Conservation (phyloP, 176 grass and related monocot genomes). For the Avena sativa region DNA sequence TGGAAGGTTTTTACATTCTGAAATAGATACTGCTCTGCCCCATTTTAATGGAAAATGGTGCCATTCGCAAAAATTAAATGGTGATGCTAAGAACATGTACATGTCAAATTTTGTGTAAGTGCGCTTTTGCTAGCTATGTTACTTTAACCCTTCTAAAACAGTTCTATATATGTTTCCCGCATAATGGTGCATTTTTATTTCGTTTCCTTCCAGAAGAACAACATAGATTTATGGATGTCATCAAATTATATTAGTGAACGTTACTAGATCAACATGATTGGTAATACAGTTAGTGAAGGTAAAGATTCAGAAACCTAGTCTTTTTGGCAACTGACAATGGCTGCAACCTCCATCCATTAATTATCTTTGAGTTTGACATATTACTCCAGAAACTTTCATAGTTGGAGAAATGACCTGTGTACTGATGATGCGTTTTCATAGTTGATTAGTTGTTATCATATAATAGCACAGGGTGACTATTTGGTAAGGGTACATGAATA, state of each 20-base stretch:
- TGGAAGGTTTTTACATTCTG: neutral
- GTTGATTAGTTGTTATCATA: neutral
- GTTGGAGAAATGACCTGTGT: constrained; percentile 2
- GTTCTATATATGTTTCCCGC: constrained; percentile 10
- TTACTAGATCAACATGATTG: constrained; percentile 3
- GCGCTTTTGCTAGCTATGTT: constrained; percentile 20
- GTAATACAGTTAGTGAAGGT: constrained; percentile 6
- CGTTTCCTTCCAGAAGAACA: neutral
- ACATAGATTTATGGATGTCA: neutral
- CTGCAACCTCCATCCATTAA: neutral
- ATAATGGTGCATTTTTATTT: constrained; percentile 22
- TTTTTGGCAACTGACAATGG: constrained; percentile 12
- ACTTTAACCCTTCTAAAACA: constrained; percentile 21
- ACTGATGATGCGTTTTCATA: neutral
- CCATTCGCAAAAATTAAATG: neutral
- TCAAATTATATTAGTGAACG: constrained; percentile 10
- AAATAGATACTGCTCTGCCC: constrained; percentile 1
- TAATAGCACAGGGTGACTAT: neutral
- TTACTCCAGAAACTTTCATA: neutral
- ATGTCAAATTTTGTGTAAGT: constrained; percentile 9
- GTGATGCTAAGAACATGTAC: neutral
- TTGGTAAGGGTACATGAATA: neutral
- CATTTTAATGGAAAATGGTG: neutral
- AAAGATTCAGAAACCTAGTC: neutral
- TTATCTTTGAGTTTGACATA: constrained; percentile 12